Evolutionary conservation across 371 early-diverging fungal species (phyloP).

Genomic region (Cokeromyces recurvatus): DNA sequence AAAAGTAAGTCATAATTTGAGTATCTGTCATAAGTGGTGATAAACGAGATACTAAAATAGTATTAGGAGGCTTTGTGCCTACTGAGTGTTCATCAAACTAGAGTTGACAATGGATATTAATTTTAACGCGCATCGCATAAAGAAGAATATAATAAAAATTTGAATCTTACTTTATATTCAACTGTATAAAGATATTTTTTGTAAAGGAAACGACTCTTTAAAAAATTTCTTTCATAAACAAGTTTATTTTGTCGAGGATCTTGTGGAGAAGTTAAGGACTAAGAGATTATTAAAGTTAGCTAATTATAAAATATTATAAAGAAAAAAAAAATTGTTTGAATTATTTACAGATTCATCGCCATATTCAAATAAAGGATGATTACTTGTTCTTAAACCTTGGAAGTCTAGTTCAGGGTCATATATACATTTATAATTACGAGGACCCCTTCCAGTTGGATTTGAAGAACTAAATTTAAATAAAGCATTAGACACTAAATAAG

Average conservation of each 20-base stretch:
- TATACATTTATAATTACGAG: conserved; percentile 35
- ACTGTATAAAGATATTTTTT: conserved; percentile 17
- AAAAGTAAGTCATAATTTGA: conserved; percentile 45
- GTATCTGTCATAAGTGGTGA: conserved; percentile 40
- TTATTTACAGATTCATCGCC: conserved; percentile 25
- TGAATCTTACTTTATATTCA: conserved; percentile 25
- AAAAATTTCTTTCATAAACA: conserved; percentile 29
- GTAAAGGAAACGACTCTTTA: conserved; percentile 20
- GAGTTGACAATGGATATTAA: background rate
- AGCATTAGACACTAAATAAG: background rate
- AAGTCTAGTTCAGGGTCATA: conserved; percentile 46
- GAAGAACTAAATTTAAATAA: conserved; percentile 4
- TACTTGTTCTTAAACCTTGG: conserved; percentile 19
- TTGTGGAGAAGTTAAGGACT: conserved; percentile 11
- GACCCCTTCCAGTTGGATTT: conserved; percentile 20
- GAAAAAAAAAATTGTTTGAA: background rate
- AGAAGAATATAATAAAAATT: background rate
- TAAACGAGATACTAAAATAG: conserved; percentile 34
- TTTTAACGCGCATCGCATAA: background rate
- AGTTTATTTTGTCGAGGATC: conserved; percentile 37
- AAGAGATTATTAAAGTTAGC: background rate
- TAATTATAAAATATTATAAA: background rate
- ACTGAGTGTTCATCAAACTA: conserved; percentile 38
- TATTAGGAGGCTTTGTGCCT: conserved; percentile 29
- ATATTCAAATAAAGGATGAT: conserved; percentile 24